phyloP scores from a whole-genome alignment of 495 filamentous ascomycete genomes.

The Penicillium soppii region DNA sequence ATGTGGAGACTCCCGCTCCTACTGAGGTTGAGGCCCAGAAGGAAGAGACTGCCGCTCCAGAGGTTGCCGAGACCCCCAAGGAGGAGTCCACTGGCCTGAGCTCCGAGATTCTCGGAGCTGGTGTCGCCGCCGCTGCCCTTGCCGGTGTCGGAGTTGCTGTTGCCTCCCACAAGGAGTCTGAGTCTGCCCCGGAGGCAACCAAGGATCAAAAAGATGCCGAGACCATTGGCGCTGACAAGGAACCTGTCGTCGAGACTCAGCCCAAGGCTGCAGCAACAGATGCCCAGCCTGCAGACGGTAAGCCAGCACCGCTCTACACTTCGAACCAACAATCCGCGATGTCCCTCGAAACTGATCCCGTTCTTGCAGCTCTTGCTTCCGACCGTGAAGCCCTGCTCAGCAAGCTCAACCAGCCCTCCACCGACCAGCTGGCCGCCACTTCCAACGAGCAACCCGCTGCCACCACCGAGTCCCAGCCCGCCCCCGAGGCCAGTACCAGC shows the following conservation, averaged over 20 bases:
- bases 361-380: constrained; percentile 38
- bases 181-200: constrained; percentile 9
- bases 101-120: constrained; percentile 26
- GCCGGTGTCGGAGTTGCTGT: constrained; percentile 21
- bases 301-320: constrained; percentile 19
- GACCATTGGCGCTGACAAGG: constrained; percentile 1
- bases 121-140: constrained; percentile 19
- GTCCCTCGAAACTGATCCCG: constrained; percentile 38
- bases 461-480: constrained; percentile 16
- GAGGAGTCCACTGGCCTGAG: constrained; percentile 25
- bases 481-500: constrained; percentile 18
- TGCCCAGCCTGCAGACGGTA: constrained; percentile 27
- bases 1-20: constrained; percentile 1
- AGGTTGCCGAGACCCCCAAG: constrained; percentile 8
- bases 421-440: constrained; percentile 26
- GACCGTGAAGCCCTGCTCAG: constrained; percentile 39
- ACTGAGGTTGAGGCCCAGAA: constrained; percentile 4
- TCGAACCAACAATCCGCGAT: constrained; percentile 19
- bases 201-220: constrained; percentile 10
- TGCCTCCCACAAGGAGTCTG: constrained; percentile 15
- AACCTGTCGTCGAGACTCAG: constrained; percentile 13
- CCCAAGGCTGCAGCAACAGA: constrained; percentile 10
- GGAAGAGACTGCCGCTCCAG: constrained; percentile 7
- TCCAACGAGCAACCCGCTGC: constrained; percentile 12
- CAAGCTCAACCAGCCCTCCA: constrained; percentile 33